A percentile compares a stretch with the other conserved stretches of the same genome.
Conservation (phyloP, 2,329 filamentous ascomycete species). For the Aspergillus pseudoterreus region DNA sequence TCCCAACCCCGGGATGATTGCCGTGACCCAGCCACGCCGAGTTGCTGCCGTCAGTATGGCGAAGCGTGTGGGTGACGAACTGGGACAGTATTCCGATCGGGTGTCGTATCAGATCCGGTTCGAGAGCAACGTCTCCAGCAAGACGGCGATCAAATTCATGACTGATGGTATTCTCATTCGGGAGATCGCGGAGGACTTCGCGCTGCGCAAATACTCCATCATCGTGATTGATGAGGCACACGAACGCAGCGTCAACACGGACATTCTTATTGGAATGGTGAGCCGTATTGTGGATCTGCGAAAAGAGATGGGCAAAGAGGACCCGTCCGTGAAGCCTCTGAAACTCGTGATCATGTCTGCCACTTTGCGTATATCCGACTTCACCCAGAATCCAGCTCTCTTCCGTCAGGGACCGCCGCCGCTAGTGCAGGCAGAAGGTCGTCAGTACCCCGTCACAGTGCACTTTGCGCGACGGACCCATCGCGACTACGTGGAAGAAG, state of each 20-base stretch:
- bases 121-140: conserved; percentile 73
- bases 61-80: conserved; percentile 80
- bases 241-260: conserved; percentile 94
- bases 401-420: conserved; percentile 74
- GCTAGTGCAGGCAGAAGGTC: conserved; percentile 82
- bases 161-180: conserved; percentile 93
- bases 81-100: conserved; percentile 70
- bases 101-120: conserved; percentile 96
- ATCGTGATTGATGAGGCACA: conserved; percentile 97
- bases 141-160: conserved; percentile 97
- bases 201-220: conserved; percentile 83
- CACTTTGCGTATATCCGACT: conserved; percentile 84
- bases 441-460: conserved; percentile 83
- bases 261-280: conserved; percentile 96
- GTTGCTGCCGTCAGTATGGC: conserved; percentile 97
- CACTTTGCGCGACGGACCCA: conserved; percentile 84
- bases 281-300: conserved; percentile 86
- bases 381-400: conserved; percentile 76
- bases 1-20: conserved; percentile 86
- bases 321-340: conserved; percentile 68
- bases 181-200: conserved; percentile 85
- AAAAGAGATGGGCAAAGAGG: conserved; percentile 68
- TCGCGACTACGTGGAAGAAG: conserved; percentile 86
- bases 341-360: conserved; percentile 99
- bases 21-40: conserved; percentile 88